Percentiles rank a stretch among this genome's conserved stretches.
These are phyloP conservation scores for Hydrangea macrophylla DNA, from an alignment of 148 eudicot species.

Conservation along the genomic window DNA sequence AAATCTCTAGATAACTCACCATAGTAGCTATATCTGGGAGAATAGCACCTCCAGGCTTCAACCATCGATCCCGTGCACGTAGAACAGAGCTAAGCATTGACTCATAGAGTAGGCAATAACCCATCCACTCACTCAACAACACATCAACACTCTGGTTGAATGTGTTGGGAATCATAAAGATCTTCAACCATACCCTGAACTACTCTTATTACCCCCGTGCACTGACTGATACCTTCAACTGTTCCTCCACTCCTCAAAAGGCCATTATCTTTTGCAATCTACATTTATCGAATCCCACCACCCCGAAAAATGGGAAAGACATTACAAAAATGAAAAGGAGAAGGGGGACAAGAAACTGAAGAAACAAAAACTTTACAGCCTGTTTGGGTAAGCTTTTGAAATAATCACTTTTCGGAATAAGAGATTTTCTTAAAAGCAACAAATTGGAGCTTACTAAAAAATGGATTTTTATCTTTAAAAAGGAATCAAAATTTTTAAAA, in stretches of 20 bases:
- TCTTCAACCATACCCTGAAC: slow-evolving; percentile 96
- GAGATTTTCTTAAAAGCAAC: no score
- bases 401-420: no score
- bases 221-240: slow-evolving; percentile 12
- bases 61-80: slow-evolving; percentile 85
- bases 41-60: slow-evolving; percentile 97
- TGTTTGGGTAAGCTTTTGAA: no score
- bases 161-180: slow-evolving; percentile 41
- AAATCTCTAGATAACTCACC: slow-evolving; percentile 37
- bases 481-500: no score
- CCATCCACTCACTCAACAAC: slow-evolving; percentile 97
- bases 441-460: no score
- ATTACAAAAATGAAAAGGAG: neutral
- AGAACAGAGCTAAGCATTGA: slow-evolving; percentile 92
- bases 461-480: no score
- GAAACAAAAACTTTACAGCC: neutral
- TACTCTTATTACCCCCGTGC: slow-evolving; percentile 57
- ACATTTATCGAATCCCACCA: slow-evolving; percentile 23
- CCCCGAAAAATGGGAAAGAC: neutral
- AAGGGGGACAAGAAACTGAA: neutral
- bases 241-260: slow-evolving; percentile 35
- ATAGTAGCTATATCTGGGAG: slow-evolving; percentile 93
- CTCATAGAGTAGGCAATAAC: slow-evolving; percentile 92
- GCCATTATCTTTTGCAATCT: slow-evolving; percentile 85
- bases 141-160: slow-evolving; percentile 82